phyloP scores from a whole-genome alignment of 148 eudicot genomes.

The Cornus florida region DNA sequence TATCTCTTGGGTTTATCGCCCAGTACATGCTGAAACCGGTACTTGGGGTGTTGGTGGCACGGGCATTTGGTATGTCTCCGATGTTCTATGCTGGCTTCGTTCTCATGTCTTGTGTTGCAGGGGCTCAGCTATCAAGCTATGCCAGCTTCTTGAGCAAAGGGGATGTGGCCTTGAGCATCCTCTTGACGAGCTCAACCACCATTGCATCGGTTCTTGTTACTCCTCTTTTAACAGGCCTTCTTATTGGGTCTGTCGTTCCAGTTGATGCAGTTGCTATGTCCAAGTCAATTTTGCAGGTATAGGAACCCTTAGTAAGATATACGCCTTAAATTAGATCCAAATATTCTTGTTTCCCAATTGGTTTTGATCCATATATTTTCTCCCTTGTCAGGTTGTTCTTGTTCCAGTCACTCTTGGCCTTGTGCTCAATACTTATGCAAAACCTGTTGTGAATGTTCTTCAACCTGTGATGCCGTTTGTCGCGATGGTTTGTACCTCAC shows the following conservation, averaged over 20 bases:
- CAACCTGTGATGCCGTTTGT: conserved; percentile 93
- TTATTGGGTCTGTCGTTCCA: conserved; percentile 92
- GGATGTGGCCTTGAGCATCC: conserved; percentile 88
- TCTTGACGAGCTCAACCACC: conserved; percentile 88
- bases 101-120: conserved; percentile 90
- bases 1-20: conserved; percentile 73
- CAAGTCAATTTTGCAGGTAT: conserved; percentile 96
- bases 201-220: conserved; percentile 85
- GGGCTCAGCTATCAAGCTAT: conserved; percentile 97
- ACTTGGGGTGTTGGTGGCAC: conserved; percentile 81
- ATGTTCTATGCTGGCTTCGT: conserved; percentile 88
- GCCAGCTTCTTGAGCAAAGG: conserved; percentile 98
- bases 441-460: conserved; percentile 72
- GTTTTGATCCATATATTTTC: conserved; percentile 27
- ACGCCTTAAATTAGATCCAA: background rate
- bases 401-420: conserved; percentile 79
- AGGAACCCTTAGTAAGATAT: conserved; percentile 2
- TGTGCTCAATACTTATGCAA: conserved; percentile 81
- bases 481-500: conserved; percentile 90
- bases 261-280: conserved; percentile 96
- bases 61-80: conserved; percentile 73
- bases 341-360: conserved; percentile 13
- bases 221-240: conserved; percentile 92
- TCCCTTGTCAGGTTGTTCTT: conserved; percentile 79
- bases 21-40: conserved; percentile 74